Base-by-base conservation (phyloP, 2,329 filamentous ascomycete genomes). In the Mariannaea sp. region DNA sequence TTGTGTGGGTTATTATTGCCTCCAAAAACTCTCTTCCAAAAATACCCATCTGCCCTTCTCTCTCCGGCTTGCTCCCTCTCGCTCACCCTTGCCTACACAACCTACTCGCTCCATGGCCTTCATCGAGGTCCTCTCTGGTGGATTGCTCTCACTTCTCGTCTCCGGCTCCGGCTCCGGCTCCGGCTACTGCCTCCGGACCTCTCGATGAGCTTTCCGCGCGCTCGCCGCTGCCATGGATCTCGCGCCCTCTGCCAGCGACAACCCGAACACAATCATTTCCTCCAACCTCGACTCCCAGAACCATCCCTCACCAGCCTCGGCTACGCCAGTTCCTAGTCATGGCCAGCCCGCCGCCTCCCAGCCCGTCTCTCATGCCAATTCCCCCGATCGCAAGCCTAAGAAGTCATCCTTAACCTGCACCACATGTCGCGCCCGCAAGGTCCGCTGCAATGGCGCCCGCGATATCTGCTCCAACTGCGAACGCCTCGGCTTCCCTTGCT, bases 381-480 rank as follows among this genome's bases (percentile, higher is more conserved):
- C 68, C n/a, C 63, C 66, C 43, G 66, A 70, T 48, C 70, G 68
- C 49, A 71, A 70, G 36, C 71, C 70, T 19, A 76, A 75, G 57
- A 74, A 75, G 51, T 73, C 73, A 33, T 75, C 74, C 14, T 68
- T 75, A 27, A 82, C 80, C n/a, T 82, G 80, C 65, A 73, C 77
- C 57, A 80, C 79, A 9, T 82, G 79, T 57, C 77, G 80, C 17
- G 74, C 77, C 42, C 78, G 81, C 64, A 84, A 84, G 68, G 81
- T 84, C 16, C 80, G 81, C 41, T 84, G 81, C 70, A 80, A 83
- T 62, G 79, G 80, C 29, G 72, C 75, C 10, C 77, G 77, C 33
- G 73, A 77, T 43, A 70, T 80, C 53, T 84, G 81, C 67, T 77
- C 78, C 69, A 83, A 83, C 68, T 84, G 81, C 68, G 79, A 82